Evolutionary conservation across 805 yeast genomes (phyloP).

Genomic region (Pichia paraexigua): DNA sequence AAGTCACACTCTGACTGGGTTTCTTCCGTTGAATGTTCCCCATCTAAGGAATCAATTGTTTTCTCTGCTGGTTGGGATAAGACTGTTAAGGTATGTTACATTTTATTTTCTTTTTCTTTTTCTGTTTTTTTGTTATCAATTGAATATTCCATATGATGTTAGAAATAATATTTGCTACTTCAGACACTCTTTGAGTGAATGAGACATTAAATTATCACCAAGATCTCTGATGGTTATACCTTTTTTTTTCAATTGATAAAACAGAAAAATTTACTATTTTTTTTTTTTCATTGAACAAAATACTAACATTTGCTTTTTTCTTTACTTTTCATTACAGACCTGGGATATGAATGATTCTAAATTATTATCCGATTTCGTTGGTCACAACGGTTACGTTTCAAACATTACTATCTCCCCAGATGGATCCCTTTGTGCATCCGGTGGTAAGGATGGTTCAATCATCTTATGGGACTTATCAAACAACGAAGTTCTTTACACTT

Average conservation of each 20-base stretch:
- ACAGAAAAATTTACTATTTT: background rate
- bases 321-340: constrained; percentile 44
- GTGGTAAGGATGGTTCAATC: constrained; percentile 99
- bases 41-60: constrained; percentile 63
- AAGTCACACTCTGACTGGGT: constrained; percentile 99
- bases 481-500: constrained; percentile 82
- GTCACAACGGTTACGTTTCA: constrained; percentile 99
- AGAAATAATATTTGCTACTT: constrained; percentile 93
- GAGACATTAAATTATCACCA: constrained; percentile 96
- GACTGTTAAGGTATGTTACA: constrained; percentile 77
- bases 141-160: constrained; percentile 54
- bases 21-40: constrained; percentile 95
- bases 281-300: background rate
- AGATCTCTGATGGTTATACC: constrained; percentile 79
- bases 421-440: constrained; percentile 98
- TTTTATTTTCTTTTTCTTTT: background rate
- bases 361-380: constrained; percentile 92
- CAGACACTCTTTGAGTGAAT: constrained; percentile 81
- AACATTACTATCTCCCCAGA: constrained; percentile 98
- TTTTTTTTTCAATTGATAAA: background rate
- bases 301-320: constrained; percentile 14
- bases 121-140: background rate
- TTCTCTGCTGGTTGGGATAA: constrained; percentile 99
- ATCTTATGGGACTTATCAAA: constrained; percentile 95
- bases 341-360: constrained; percentile 78